A percentile compares a stretch with the other conserved stretches of the same genome.
Conservation (phyloP, 345 rosid genomes). For the Eutrema yunnanense region DNA sequence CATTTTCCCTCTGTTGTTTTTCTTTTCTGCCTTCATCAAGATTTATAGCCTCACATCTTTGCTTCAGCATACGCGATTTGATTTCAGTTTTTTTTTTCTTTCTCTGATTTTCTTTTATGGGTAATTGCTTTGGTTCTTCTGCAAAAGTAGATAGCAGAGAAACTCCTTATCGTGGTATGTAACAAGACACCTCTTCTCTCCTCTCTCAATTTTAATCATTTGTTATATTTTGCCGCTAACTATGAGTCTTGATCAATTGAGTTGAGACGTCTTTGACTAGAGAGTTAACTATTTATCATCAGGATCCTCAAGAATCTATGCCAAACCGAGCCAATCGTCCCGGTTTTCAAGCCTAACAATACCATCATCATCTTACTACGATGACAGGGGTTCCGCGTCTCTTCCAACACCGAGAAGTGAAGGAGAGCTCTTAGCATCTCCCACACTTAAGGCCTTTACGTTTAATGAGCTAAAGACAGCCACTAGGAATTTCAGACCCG, state of each 20-base stretch:
- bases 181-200: slow-evolving; percentile 16
- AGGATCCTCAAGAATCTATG: slow-evolving; percentile 54
- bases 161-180: slow-evolving; percentile 36
- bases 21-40: not conserved
- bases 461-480: slow-evolving; percentile 72
- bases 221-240: not conserved
- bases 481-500: slow-evolving; percentile 76
- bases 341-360: slow-evolving; percentile 44
- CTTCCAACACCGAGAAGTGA: slow-evolving; percentile 68
- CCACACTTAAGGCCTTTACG: slow-evolving; percentile 63
- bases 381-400: slow-evolving; percentile 6
- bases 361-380: slow-evolving; percentile 37
- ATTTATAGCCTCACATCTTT: not conserved
- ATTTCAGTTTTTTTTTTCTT: not conserved
- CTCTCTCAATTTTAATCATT: not conserved
- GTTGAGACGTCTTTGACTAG: not conserved
- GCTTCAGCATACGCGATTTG: not conserved
- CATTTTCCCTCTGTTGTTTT: not conserved
- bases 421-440: slow-evolving; percentile 69
- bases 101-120: slow-evolving; percentile 33
- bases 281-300: slow-evolving; percentile 12
- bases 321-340: slow-evolving; percentile 43
- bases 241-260: not conserved
- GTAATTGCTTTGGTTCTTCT: slow-evolving; percentile 55
- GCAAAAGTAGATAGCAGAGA: slow-evolving; percentile 47